Conservation (phyloP, 176 grass and related monocot genomes). For the Avena atlantica region DNA sequence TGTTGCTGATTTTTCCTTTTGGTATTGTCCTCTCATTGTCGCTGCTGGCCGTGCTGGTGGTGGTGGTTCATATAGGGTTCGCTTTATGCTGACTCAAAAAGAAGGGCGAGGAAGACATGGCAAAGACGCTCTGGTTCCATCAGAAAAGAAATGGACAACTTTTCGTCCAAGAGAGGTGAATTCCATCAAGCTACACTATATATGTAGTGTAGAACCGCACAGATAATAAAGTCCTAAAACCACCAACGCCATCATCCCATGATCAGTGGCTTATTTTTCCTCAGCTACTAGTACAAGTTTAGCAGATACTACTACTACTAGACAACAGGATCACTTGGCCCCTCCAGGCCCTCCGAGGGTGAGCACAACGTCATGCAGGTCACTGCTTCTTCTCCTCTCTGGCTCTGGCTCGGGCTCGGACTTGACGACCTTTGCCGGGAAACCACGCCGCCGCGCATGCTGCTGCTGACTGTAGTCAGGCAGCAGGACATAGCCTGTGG, state of each 20-base stretch:
- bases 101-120: neutral
- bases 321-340: slow-evolving; percentile 45
- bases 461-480: slow-evolving; percentile 58
- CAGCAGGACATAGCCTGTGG: slow-evolving; percentile 47
- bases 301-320: neutral
- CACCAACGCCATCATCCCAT: neutral
- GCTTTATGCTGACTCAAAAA: neutral
- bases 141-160: slow-evolving; percentile 20
- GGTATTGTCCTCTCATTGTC: neutral
- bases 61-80: neutral
- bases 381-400: slow-evolving; percentile 56
- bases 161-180: neutral
- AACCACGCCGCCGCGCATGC: slow-evolving; percentile 28
- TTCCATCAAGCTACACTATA: slow-evolving; percentile 42
- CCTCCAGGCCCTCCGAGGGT: slow-evolving; percentile 88
- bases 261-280: slow-evolving; percentile 46
- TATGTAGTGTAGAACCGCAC: slow-evolving; percentile 11
- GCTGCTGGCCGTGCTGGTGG: neutral
- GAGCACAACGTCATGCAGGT: slow-evolving; percentile 88
- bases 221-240: neutral
- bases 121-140: neutral
- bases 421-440: slow-evolving; percentile 57
- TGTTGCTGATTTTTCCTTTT: neutral
- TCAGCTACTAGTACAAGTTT: slow-evolving; percentile 42
- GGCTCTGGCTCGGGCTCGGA: slow-evolving; percentile 29